Base-by-base conservation (phyloP, 2,329 filamentous ascomycete species). In the Leptographium flavum region DNA sequence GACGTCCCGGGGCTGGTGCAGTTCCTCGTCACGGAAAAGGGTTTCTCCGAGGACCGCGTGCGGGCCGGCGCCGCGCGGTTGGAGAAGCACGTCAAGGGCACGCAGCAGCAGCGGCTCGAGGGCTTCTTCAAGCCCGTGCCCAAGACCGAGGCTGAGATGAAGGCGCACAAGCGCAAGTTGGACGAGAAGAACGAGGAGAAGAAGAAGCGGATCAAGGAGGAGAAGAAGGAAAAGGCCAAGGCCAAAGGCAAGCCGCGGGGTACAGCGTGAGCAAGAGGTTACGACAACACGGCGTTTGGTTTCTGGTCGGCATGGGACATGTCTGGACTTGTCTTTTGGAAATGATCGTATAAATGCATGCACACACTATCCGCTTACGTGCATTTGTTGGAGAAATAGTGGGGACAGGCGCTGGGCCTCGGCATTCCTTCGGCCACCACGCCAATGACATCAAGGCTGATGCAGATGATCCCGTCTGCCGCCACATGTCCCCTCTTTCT, bases 71-170 rank as follows among this genome's bases (percentile, higher is more conserved):
- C 84, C 1, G 74, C 79, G 3, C 77, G 86, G 46, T 66, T 98
- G 47, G 76, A 84, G 60, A 98, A 96, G 74, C 92, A 87, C 55
- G 68, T 94, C 52, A 95, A 94, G 73, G 83, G 75, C 41, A 82
- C 82, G 25, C 92, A 96, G 63, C 92, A 98, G 66, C 82, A 85
- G 25, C 76, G 92, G 21, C 69, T 98, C 2, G 90, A 96, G 59
- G 92, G 92, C 0, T 98, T 98, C 69, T 98, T 98, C 73, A 95
- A 94, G 68, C 80, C 86, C 1, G 66, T 94, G 15, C 83, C 87
- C 49, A 93, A 90, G 69, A 87, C 88, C 0, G 84, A 88, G 0
- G 83, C 81, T 52, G 81, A 98, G 66, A 84, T 90, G 65, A 81
- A 82, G 45, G 79, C 65, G 36, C 68, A 93, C 57, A 98, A 98